phyloP scores from a whole-genome alignment of 1,139 yeast genomes.

The Suhomyces coccinellae region DNA sequence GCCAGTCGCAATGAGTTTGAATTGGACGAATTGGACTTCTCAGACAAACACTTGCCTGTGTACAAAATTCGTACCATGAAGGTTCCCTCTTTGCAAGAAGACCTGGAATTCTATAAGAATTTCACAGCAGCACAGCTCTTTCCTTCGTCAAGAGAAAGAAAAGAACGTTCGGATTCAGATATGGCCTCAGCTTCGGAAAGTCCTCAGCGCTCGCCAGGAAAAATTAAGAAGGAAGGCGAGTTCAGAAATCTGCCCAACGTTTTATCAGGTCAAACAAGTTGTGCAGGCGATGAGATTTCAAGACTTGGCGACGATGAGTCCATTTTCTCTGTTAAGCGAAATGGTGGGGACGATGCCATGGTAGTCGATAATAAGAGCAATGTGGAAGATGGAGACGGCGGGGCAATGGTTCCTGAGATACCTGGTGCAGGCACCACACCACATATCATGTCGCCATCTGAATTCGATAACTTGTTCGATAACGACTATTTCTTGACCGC shows the following conservation, averaged over 20 bases:
- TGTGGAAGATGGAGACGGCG: background rate
- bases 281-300: background rate
- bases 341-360: background rate
- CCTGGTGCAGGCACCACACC: background rate
- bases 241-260: background rate
- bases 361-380: background rate
- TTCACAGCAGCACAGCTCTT: conserved; percentile 16
- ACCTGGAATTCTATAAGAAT: conserved; percentile 9
- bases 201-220: conserved; percentile 1
- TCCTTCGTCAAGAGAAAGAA: conserved; percentile 6
- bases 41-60: conserved; percentile 18
- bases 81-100: conserved; percentile 11
- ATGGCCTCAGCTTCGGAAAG: conserved; percentile 1
- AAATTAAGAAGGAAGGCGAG: background rate
- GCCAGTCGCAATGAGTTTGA: conserved; percentile 6
- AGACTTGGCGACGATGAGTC: background rate
- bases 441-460: conserved; percentile 4
- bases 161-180: background rate
- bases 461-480: conserved; percentile 4
- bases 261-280: background rate
- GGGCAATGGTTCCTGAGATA: background rate
- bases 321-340: background rate
- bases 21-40: conserved; percentile 11
- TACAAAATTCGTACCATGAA: conserved; percentile 14
- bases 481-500: conserved; percentile 8